Base-by-base conservation (phyloP, 2,329 filamentous ascomycete genomes). In the Aspergillus sp. region DNA sequence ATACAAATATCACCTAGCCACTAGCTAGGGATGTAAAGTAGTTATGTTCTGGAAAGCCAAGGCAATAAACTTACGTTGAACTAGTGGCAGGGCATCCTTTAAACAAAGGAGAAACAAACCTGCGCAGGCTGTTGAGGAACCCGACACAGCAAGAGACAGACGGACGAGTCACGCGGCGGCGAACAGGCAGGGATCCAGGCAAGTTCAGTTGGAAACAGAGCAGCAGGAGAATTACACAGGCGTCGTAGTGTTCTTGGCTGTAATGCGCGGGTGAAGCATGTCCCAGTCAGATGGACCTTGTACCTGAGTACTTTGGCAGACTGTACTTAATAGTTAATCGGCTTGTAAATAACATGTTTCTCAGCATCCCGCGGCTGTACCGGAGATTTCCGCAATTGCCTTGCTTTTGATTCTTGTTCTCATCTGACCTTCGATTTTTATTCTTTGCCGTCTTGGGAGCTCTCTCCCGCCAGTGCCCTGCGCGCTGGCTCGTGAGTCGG, bases 131-230 rank as follows among this genome's bases (percentile, higher is more conserved):
- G 7, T 27, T 47, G 27, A 30, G 27, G 39, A 19, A 52, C 50
- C 40, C 37, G 50, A 24, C 19, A 39, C 47, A 39, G 33, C 34
- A 13, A 17, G 40, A 19, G 22, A 45, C 19, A 34, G 17, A 34
- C 12, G 13, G 49, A 19, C 19, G 33, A 54, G 58, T 61, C 56
- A 61, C 56, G 59, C 62, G 62, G 57, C 56, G 54, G 53, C 51
- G 37, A 61, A 62, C 49, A 52, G 37, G 15, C 33, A 46, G 13
- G 20, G 44, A 37, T 40, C 44, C 27, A 30, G 27, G 27, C 27
- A 30, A 3, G 27, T 30, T 11, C 17, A 5, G 9, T 49, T 49
- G 5, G 37, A 45, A 41, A 54, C 50, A 51, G 42, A 47, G 58
- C 47, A 30, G 27, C 8, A 30, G 27, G 3, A 30, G 9, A 11